A percentile compares a stretch with the other conserved stretches of the same genome.
These are phyloP conservation scores for Botryotinia convoluta DNA, from an alignment of 2,329 filamentous ascomycete species.

Conservation along the genomic window DNA sequence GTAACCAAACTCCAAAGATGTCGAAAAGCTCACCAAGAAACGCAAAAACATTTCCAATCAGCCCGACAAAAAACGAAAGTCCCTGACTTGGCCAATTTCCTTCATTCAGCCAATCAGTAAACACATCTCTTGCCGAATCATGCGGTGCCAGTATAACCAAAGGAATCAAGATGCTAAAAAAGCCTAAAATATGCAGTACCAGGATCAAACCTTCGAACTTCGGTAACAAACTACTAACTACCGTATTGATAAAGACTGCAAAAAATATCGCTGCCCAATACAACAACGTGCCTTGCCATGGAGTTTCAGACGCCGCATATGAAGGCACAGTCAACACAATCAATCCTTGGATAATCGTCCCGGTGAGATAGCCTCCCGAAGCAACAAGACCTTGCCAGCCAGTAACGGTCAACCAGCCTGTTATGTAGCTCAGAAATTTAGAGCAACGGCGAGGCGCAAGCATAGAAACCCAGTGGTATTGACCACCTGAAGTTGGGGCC, in stretches of 20 bases:
- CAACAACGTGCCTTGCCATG: constrained; percentile 11
- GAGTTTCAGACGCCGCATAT: neutral
- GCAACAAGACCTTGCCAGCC: constrained; percentile 15
- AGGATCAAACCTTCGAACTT: constrained; percentile 45
- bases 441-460: constrained; percentile 48
- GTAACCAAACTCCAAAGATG: accelerated
- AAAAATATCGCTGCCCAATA: constrained; percentile 15
- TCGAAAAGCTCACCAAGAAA: constrained; percentile 14
- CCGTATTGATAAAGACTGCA: constrained; percentile 44
- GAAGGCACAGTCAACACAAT: neutral
- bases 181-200: constrained; percentile 45
- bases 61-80: constrained; percentile 40
- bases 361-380: constrained; percentile 6
- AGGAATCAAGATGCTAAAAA: constrained; percentile 44
- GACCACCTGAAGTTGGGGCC: constrained; percentile 55
- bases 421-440: constrained; percentile 53
- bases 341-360: constrained; percentile 7
- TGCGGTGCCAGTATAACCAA: constrained; percentile 37
- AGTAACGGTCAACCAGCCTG: constrained; percentile 8
- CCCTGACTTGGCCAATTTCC: constrained; percentile 36
- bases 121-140: constrained; percentile 29
- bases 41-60: constrained; percentile 36
- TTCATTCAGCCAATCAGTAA: constrained; percentile 36
- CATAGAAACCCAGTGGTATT: constrained; percentile 57
- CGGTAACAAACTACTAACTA: constrained; percentile 41